Evolutionary conservation across 2,329 filamentous ascomycete genomes (phyloP).

Genomic region (Colletotrichum sp.): DNA sequence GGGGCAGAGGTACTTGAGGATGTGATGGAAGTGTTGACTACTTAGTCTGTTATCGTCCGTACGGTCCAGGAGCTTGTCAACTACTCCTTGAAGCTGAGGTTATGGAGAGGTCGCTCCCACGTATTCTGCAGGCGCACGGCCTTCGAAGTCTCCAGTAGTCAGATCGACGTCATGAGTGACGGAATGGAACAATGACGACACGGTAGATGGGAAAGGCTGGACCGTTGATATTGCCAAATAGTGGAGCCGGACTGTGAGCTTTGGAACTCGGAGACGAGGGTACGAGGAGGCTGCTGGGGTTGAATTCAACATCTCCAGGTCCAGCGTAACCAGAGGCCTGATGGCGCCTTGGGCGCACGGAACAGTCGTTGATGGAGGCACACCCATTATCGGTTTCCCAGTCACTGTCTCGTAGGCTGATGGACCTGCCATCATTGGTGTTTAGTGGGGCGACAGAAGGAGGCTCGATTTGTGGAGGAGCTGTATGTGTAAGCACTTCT

Average conservation of each 20-base stretch:
- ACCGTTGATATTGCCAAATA: background rate
- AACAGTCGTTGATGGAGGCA: fast-evolving
- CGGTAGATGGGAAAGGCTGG: background rate
- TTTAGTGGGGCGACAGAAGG: background rate
- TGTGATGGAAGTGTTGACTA: background rate
- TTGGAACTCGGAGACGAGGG: background rate
- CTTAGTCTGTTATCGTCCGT: fast-evolving
- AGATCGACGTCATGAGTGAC: background rate
- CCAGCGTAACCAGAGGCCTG: fast-evolving
- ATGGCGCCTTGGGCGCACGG: background rate
- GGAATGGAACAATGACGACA: background rate
- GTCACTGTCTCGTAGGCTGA: background rate
- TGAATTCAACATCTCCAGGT: background rate
- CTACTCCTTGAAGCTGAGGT: background rate
- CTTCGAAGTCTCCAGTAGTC: background rate
- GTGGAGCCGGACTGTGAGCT: background rate
- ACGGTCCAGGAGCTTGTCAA: background rate
- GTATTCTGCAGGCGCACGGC: background rate
- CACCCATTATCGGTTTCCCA: fast-evolving
- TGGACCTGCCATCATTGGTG: fast-evolving
- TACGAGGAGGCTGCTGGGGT: background rate
- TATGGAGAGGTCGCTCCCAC: fast-evolving
- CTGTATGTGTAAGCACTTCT: fast-evolving
- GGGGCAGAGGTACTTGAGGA: background rate
- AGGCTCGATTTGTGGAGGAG: fast-evolving